Percentiles rank a stretch among this genome's conserved stretches.
phyloP scores from a whole-genome alignment of 2,329 filamentous ascomycete species.

The Cladophialophora chaetospira region DNA sequence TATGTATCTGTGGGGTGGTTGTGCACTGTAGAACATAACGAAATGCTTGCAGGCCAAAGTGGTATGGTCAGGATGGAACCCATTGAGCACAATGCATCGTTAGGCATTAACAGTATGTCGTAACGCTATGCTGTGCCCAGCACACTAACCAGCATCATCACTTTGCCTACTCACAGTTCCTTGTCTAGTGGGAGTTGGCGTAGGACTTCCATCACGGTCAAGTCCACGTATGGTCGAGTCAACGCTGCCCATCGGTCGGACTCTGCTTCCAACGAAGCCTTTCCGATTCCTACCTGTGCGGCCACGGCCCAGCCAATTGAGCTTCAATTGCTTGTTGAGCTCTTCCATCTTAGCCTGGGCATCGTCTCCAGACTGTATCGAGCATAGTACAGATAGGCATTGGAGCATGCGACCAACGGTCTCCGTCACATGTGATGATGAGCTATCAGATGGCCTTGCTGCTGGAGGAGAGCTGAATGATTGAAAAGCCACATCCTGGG shows the following conservation, averaged over 20 bases:
- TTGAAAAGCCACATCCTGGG: constrained; percentile 46
- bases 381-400: constrained; percentile 87
- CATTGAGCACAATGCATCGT: constrained; percentile 1
- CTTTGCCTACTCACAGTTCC: constrained; percentile 32
- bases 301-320: constrained; percentile 93
- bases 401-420: constrained; percentile 95
- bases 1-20: neutral
- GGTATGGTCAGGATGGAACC: neutral
- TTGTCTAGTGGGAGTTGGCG: constrained; percentile 35
- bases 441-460: constrained; percentile 46
- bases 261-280: constrained; percentile 77
- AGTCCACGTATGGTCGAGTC: constrained; percentile 26
- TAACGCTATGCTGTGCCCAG: neutral
- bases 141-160: constrained; percentile 17
- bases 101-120: constrained; percentile 1
- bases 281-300: constrained; percentile 84
- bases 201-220: constrained; percentile 34
- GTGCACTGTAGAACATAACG: constrained; percentile 1
- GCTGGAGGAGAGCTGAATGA: constrained; percentile 44
- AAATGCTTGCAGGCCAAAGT: constrained; percentile 1
- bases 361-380: constrained; percentile 71
- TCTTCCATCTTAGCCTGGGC: constrained; percentile 78
- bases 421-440: constrained; percentile 77
- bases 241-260: constrained; percentile 32
- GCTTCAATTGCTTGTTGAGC: constrained; percentile 82